Base-by-base conservation (phyloP, 1,284 basidiomycete genomes). In the Moesziomyces parantarcticus region DNA sequence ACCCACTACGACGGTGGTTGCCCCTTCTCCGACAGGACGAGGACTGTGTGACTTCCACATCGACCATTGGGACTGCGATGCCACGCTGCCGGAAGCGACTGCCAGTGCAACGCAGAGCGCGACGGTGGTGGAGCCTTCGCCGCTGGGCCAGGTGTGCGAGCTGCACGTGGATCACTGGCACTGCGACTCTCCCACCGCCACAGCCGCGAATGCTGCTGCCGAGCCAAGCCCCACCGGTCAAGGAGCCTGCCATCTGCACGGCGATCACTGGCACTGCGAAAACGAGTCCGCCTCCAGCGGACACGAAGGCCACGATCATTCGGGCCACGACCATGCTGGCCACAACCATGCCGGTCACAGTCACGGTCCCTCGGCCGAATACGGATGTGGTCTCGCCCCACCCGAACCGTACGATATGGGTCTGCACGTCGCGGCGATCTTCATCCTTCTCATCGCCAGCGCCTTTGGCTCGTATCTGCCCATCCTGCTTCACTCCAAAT, bases 351-450 rank as follows among this genome's bases (percentile, higher is more conserved):
- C 59, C 0, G 66, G 71, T 9, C 69, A 66, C 54, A 51, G 32
- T n/a, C 83, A 86, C 58, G 86, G 86, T 53, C 83, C 84, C 0
- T 71, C 73, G 9, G 73, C 65, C 18, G 67, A 84, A 3, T 76
- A 82, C n/a, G 83, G 82, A 7, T 85, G 84, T 51, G 84, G 58
- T 45, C 72, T 77, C n/a, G 72, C 63, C 0, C 75, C 75, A 10
- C 61, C 78, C 5, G 77, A 77, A 7, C 55, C 73, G 20, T 87
- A 85, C 83, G 77, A 86, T 58, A 69, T 85, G 50, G 68, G 71
- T 8, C 72, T 87, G 6, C 86, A 87, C 70, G 83, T 87, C 41
- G 86, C 76, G 6, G 67, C 85, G 1, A 69, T 87, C 56, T 87
- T 87, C 58, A 73, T 81, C 48, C 74, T 87, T 13, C 80, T 87